Conservation (phyloP, 148 eudicot species). For the Hydrangea macrophylla region DNA sequence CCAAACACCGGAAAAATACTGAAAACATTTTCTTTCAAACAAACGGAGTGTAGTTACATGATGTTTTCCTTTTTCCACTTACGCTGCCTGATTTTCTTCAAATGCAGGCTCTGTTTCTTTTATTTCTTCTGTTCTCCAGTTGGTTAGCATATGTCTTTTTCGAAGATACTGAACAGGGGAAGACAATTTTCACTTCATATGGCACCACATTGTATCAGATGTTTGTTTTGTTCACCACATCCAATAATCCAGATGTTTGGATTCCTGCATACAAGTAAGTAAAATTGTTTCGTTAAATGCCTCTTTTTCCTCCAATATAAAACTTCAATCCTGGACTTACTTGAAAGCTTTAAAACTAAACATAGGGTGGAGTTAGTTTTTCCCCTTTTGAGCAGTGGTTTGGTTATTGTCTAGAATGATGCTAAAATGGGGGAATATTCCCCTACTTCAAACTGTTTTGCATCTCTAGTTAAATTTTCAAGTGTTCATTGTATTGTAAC, state of each 20-base stretch:
- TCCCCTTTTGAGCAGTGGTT: too few relatives aligned
- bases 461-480: neutral
- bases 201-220: slow-evolving; percentile 79
- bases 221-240: slow-evolving; percentile 87
- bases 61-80: slow-evolving; percentile 2
- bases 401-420: too few relatives aligned
- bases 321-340: neutral
- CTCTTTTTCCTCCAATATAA: neutral
- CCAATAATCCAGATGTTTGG: slow-evolving; percentile 97
- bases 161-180: slow-evolving; percentile 92
- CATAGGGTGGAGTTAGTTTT: neutral
- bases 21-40: too few relatives aligned
- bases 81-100: slow-evolving; percentile 12
- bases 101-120: slow-evolving; percentile 73
- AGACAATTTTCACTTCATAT: slow-evolving; percentile 69
- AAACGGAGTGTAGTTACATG: too few relatives aligned
- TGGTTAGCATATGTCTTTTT: slow-evolving; percentile 96
- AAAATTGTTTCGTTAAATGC: neutral
- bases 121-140: slow-evolving; percentile 86
- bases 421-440: neutral
- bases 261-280: slow-evolving; percentile 97
- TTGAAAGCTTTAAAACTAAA: neutral
- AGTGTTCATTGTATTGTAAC: neutral
- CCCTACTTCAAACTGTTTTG: slow-evolving; percentile 3
- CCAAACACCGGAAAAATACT: too few relatives aligned